phyloP scores from a whole-genome alignment of 2,329 filamentous ascomycete genomes.

The Sphaerulina vaccinii region DNA sequence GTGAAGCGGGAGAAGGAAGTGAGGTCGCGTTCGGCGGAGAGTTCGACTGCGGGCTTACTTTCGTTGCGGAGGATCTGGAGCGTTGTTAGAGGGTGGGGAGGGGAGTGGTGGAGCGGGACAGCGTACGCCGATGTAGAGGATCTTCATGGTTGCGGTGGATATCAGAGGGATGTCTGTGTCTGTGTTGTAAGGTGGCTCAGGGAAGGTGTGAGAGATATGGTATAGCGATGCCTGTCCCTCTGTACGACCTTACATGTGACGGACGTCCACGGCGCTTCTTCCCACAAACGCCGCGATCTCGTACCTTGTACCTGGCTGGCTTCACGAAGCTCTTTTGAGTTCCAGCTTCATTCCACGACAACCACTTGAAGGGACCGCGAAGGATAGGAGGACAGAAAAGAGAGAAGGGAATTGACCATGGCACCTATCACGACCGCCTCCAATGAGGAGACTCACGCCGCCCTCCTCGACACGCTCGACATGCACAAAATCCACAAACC shows the following conservation, averaged over 20 bases:
- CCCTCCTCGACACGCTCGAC: constrained; percentile 87
- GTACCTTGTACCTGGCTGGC: too few relatives aligned
- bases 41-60: constrained; percentile 70
- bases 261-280: too few relatives aligned
- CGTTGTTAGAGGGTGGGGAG: constrained; percentile 20
- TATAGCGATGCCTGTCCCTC: constrained; percentile 10
- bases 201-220: neutral
- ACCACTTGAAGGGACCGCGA: neutral
- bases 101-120: constrained; percentile 6
- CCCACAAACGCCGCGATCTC: too few relatives aligned
- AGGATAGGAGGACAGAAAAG: neutral
- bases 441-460: constrained; percentile 75
- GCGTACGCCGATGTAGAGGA: constrained; percentile 80
- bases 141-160: constrained; percentile 65
- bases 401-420: constrained; percentile 40
- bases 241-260: too few relatives aligned
- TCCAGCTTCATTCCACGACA: neutral
- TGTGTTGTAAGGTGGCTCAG: neutral
- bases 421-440: constrained; percentile 65
- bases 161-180: neutral
- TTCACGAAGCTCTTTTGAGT: neutral
- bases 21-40: constrained; percentile 74
- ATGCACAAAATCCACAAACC: constrained; percentile 81
- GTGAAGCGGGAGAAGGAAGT: constrained; percentile 79
- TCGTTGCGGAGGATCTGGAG: constrained; percentile 78